These are phyloP conservation scores for Phialophora verrucosa DNA, from an alignment of 2,329 filamentous ascomycete genomes.

Conservation along the genomic window DNA sequence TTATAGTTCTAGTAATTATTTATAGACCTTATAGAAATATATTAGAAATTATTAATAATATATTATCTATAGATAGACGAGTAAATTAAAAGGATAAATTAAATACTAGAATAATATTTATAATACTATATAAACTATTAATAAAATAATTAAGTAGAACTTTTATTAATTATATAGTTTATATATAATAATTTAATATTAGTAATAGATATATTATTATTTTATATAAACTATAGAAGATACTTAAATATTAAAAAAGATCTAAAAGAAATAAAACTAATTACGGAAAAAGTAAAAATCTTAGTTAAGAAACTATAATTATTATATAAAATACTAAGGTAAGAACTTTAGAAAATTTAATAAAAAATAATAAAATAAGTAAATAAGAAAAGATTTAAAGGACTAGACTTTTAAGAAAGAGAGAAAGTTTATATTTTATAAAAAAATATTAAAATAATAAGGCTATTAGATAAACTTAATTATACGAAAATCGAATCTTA, in stretches of 20 bases:
- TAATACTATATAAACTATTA: too few relatives aligned
- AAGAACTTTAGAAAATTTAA: too few relatives aligned
- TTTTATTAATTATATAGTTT: too few relatives aligned
- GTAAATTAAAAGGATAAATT: too few relatives aligned
- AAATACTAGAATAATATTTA: too few relatives aligned
- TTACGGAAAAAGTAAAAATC: background rate
- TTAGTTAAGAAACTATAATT: background rate
- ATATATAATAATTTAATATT: too few relatives aligned
- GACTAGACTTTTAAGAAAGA: background rate
- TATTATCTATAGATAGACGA: too few relatives aligned
- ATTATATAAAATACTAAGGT: too few relatives aligned
- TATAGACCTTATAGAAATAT: too few relatives aligned
- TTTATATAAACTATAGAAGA: conserved; percentile 25
- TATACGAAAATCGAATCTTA: background rate
- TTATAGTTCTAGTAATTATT: background rate
- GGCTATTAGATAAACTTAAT: background rate
- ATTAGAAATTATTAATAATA: too few relatives aligned
- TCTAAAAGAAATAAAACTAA: background rate
- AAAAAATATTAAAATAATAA: conserved; percentile 4
- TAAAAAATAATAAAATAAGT: background rate
- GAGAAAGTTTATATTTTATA: background rate
- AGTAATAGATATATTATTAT: conserved; percentile 13
- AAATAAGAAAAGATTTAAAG: conserved; percentile 2
- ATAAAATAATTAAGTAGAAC: too few relatives aligned
- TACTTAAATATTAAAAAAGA: conserved; percentile 5